Conservation (phyloP, 768 basidiomycete species). For the Termitomyces sp. region DNA sequence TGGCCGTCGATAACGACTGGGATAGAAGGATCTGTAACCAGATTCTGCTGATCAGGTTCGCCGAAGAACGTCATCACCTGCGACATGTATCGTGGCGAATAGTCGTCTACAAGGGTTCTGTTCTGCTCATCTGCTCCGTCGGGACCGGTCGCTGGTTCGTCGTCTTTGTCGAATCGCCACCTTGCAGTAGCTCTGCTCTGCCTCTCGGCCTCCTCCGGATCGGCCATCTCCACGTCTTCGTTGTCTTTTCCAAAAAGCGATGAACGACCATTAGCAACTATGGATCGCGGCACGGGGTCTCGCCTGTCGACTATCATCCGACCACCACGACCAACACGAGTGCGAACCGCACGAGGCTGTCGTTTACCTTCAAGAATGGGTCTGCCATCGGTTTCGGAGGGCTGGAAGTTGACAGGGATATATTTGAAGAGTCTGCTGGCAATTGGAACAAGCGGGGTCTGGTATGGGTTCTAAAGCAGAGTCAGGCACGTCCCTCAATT, state of each 20-base stretch:
- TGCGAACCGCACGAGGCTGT: constrained; percentile 52
- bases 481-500: not conserved
- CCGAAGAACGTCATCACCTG: constrained; percentile 53
- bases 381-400: constrained; percentile 26
- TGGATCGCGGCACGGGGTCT: constrained; percentile 24
- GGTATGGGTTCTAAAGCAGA: constrained; percentile 59
- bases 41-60: constrained; percentile 49
- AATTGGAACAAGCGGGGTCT: constrained; percentile 54
- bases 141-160: constrained; percentile 49
- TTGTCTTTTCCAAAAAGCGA: constrained; percentile 22
- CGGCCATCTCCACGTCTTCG: constrained; percentile 28
- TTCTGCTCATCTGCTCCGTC: constrained; percentile 67
- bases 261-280: constrained; percentile 20
- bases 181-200: constrained; percentile 42
- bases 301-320: constrained; percentile 75
- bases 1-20: constrained; percentile 47
- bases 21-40: constrained; percentile 50
- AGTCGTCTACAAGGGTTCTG: constrained; percentile 70
- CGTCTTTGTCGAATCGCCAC: constrained; percentile 71
- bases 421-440: constrained; percentile 67
- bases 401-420: constrained; percentile 38
- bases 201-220: constrained; percentile 28
- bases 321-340: constrained; percentile 83
- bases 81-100: constrained; percentile 54
- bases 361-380: constrained; percentile 14